Evolutionary conservation across 2,329 filamentous ascomycete genomes (phyloP).

Genomic region (Penicillium brasilianum): DNA sequence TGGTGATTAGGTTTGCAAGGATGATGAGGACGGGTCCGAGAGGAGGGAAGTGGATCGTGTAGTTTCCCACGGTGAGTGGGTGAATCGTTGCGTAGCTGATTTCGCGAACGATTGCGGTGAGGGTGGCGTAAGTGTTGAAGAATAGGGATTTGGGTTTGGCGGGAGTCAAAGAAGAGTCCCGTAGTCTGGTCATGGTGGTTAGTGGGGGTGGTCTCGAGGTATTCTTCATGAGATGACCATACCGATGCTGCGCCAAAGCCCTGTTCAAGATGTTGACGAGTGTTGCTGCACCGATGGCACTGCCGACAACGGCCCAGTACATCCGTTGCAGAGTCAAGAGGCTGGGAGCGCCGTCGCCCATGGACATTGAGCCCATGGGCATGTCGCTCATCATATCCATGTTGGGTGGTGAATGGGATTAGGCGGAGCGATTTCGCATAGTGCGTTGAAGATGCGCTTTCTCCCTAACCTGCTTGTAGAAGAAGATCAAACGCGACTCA

Average conservation of each 20-base stretch:
- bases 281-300: slow-evolving; percentile 42
- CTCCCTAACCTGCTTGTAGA: background rate
- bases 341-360: slow-evolving; percentile 50
- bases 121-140: slow-evolving; percentile 55
- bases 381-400: slow-evolving; percentile 36
- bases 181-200: slow-evolving; percentile 46
- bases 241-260: slow-evolving; percentile 57
- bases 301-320: slow-evolving; percentile 58
- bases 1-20: slow-evolving; percentile 53
- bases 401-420: slow-evolving; percentile 7
- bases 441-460: background rate
- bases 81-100: slow-evolving; percentile 53
- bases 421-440: slow-evolving; percentile 5
- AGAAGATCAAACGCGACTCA: background rate
- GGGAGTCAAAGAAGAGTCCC: slow-evolving; percentile 49
- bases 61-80: slow-evolving; percentile 39
- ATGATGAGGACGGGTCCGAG: slow-evolving; percentile 44
- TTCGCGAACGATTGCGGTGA: slow-evolving; percentile 61
- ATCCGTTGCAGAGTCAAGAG: slow-evolving; percentile 56
- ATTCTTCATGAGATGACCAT: slow-evolving; percentile 13
- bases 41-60: slow-evolving; percentile 46
- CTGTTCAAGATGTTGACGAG: slow-evolving; percentile 52
- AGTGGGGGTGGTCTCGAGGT: background rate
- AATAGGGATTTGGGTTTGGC: slow-evolving; percentile 60
- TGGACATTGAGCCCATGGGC: slow-evolving; percentile 48